Base-by-base conservation (phyloP, 2,329 filamentous ascomycete genomes). In the Sporothrix brunneoviolacea region DNA sequence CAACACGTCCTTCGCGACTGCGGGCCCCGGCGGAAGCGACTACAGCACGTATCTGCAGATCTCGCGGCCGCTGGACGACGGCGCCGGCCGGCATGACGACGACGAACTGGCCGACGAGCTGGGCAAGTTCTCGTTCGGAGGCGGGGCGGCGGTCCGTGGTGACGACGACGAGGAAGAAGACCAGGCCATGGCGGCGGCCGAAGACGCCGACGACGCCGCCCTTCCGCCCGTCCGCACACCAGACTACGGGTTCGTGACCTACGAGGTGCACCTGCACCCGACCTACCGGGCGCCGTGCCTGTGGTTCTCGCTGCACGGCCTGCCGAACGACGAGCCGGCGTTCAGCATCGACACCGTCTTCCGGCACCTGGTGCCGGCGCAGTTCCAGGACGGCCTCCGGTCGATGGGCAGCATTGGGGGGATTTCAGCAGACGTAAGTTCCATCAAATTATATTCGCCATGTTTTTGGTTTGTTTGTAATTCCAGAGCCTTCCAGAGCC, bases 341-440 rank as follows among this genome's bases (percentile, higher is more conserved):
- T 75, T 83, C 60, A 75, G 77, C 59, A 71, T 89, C 58, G 83
- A 89, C 54, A 79, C 79, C 4, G 79, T 90, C 55, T 89, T 89
- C 65, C 74, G 80, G 55, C 76, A 77, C 57, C 72, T 91, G 42
- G 84, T 91, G 40, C 85, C 86, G 16, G 70, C 78, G 46, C 73
- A 80, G 59, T 83, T 79, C 69, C 84, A 80, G 62, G 68, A 72
- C 47, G 69, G 74, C 54, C 74, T 91, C 55, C 79, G 78, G 58
- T 70, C 69, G 45, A 70, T 79, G 40, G 83, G 84, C 30, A 72
- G 80, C 21, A 78, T 88, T 59, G 86, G 86, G 39, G 85, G 83
- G 56, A 84, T 91, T 62, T 89, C 86, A 59, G 79, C 82, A 63
- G 84, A 85, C 61, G 87, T 90, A 72, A 72, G 85, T 82, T n/a